These are phyloP conservation scores for Coniferiporia sulphurascens DNA, from an alignment of 1,284 basidiomycete species.

Conservation along the genomic window DNA sequence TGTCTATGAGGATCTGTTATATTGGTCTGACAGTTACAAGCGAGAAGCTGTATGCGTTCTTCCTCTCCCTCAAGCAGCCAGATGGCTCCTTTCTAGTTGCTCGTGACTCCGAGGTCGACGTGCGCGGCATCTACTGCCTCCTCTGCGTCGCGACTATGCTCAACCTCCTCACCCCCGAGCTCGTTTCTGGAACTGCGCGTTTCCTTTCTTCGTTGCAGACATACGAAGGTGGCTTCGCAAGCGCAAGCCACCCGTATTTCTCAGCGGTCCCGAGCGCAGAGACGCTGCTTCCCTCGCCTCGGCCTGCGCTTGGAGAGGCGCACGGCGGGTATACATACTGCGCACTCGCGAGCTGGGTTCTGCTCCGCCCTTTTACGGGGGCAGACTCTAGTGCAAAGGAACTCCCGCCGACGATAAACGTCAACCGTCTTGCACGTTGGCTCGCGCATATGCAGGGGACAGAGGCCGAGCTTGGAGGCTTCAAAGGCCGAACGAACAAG, in stretches of 20 bases:
- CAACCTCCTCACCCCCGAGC: conserved; percentile 84
- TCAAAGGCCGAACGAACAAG: conserved; percentile 93
- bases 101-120: conserved; percentile 87
- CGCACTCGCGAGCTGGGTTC: conserved; percentile 78
- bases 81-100: conserved; percentile 95
- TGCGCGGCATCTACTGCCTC: conserved; percentile 78
- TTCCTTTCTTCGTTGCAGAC: conserved; percentile 88
- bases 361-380: conserved; percentile 58
- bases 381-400: conserved; percentile 12
- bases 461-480: conserved; percentile 85
- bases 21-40: conserved; percentile 31
- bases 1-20: neutral
- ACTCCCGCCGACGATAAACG: conserved; percentile 47
- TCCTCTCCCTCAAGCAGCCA: conserved; percentile 88
- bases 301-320: conserved; percentile 82
- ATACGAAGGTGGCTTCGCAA: conserved; percentile 95
- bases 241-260: conserved; percentile 70
- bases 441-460: conserved; percentile 81
- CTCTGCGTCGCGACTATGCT: conserved; percentile 67
- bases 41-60: conserved; percentile 79
- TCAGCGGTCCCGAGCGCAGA: conserved; percentile 29
- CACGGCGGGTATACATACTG: conserved; percentile 99
- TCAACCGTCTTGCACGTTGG: conserved; percentile 72
- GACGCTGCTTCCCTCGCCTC: conserved; percentile 36
- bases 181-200: conserved; percentile 60